Percentiles rank a stretch among this genome's conserved stretches.
phyloP scores from a whole-genome alignment of 2,329 filamentous ascomycete species.

The Sodiomyces alkalinus region DNA sequence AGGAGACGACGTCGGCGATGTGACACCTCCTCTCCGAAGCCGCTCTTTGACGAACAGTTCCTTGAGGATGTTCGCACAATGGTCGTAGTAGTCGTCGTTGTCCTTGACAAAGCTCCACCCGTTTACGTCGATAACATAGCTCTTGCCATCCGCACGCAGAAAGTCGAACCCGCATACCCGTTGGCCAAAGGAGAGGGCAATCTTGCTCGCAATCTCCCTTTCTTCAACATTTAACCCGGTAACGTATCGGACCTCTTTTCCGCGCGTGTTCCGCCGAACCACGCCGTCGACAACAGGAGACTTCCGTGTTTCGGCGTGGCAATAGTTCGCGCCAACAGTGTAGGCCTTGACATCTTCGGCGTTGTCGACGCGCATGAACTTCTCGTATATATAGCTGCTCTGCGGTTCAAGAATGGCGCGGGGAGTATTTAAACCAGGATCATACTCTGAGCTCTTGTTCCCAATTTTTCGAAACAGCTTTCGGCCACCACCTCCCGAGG shows the following conservation, averaged over 20 bases:
- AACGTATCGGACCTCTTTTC: conserved; percentile 92
- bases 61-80: conserved; percentile 70
- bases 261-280: conserved; percentile 89
- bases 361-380: conserved; percentile 93
- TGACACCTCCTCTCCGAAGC: conserved; percentile 45
- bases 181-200: conserved; percentile 84
- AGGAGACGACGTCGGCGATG: conserved; percentile 35
- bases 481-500: conserved; percentile 74
- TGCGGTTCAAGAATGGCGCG: conserved; percentile 66
- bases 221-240: conserved; percentile 72
- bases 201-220: conserved; percentile 72
- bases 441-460: conserved; percentile 96
- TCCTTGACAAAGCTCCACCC: conserved; percentile 99
- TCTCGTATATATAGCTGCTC: conserved; percentile 90
- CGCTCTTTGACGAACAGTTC: conserved; percentile 80
- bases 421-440: conserved; percentile 60
- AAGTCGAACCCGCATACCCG: conserved; percentile 93
- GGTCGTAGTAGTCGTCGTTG: conserved; percentile 96
- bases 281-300: conserved; percentile 94
- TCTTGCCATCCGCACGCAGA: conserved; percentile 72
- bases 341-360: conserved; percentile 98
- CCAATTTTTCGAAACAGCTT: conserved; percentile 94
- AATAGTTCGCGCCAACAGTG: conserved; percentile 84
- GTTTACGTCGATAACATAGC: conserved; percentile 97
- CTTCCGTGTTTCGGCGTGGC: conserved; percentile 93